phyloP scores from a whole-genome alignment of 2,329 filamentous ascomycete species.

The Pseudonectria foliicola region DNA sequence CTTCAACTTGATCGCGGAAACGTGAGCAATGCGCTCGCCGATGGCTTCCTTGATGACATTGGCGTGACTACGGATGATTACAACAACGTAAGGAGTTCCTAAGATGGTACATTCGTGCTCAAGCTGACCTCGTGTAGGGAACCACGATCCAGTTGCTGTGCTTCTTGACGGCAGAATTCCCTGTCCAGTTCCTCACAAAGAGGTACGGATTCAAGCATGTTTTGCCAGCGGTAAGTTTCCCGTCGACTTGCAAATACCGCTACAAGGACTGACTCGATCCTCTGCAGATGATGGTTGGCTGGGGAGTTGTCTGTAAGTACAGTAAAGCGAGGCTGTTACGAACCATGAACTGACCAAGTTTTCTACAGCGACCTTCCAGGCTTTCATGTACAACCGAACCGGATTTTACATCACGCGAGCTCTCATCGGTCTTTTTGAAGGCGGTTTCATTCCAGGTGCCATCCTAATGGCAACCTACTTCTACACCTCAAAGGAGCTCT shows the following conservation, averaged over 20 bases:
- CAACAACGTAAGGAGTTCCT: slow-evolving; percentile 35
- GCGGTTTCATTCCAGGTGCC: slow-evolving; percentile 52
- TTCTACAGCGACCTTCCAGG: slow-evolving; percentile 35
- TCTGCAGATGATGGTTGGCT: slow-evolving; percentile 38
- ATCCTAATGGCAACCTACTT: slow-evolving; percentile 66
- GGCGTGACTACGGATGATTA: slow-evolving; percentile 43
- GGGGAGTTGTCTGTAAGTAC: slow-evolving; percentile 34
- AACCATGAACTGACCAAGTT: slow-evolving; percentile 27
- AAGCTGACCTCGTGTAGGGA: slow-evolving; percentile 23
- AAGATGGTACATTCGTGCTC: not conserved
- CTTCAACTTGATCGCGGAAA: slow-evolving; percentile 59
- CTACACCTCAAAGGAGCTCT: slow-evolving; percentile 62
- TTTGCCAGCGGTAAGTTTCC: slow-evolving; percentile 34
- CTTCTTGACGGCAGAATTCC: slow-evolving; percentile 50
- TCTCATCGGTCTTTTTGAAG: slow-evolving; percentile 46
- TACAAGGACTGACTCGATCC: not conserved
- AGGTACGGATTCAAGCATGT: slow-evolving; percentile 49
- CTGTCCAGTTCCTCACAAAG: slow-evolving; percentile 51
- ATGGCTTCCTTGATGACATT: slow-evolving; percentile 52
- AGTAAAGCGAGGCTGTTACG: not conserved
- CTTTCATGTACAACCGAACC: slow-evolving; percentile 40
- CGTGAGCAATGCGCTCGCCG: slow-evolving; percentile 53
- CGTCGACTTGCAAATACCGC: not conserved
- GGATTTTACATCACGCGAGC: slow-evolving; percentile 45
- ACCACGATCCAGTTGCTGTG: slow-evolving; percentile 48